Conservation (phyloP, 2,329 filamentous ascomycete genomes). For the Trichoderma breve region DNA sequence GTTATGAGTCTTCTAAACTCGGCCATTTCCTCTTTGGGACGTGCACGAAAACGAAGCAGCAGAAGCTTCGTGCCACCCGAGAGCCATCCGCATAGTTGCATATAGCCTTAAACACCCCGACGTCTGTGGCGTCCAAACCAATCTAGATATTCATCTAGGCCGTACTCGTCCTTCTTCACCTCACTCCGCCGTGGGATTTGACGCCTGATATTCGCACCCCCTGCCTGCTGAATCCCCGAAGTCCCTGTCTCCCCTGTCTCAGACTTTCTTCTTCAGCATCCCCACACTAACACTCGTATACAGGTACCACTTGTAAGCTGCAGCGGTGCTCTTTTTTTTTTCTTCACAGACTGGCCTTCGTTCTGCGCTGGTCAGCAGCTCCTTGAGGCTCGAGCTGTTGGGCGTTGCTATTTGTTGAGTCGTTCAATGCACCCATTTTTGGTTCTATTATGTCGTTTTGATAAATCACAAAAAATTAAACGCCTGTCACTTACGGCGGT, state of each 20-base stretch:
- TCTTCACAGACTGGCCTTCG: neutral
- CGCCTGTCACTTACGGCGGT: neutral
- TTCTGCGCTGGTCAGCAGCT: conserved; percentile 5
- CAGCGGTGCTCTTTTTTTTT: neutral
- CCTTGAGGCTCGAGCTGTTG: neutral
- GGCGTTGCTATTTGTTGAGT: neutral
- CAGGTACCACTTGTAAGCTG: conserved; percentile 4
- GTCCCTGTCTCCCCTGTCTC: conserved; percentile 16
- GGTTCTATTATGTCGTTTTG: neutral
- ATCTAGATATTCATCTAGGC: conserved; percentile 13
- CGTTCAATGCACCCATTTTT: neutral
- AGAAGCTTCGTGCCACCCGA: conserved; percentile 7
- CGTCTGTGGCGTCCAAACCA: neutral
- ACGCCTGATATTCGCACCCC: conserved; percentile 4
- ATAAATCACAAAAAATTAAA: neutral
- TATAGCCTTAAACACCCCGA: neutral
- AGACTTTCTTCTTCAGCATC: neutral
- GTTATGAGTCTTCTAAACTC: conserved; percentile 8
- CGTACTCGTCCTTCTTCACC: neutral
- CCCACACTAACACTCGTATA: neutral
- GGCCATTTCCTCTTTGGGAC: conserved; percentile 15
- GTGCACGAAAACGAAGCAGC: conserved; percentile 8
- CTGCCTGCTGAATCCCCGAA: conserved; percentile 13
- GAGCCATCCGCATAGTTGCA: conserved; percentile 8
- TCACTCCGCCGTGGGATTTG: neutral